phyloP scores from a whole-genome alignment of 345 rosid genomes.

The Cochlearia excelsa region DNA sequence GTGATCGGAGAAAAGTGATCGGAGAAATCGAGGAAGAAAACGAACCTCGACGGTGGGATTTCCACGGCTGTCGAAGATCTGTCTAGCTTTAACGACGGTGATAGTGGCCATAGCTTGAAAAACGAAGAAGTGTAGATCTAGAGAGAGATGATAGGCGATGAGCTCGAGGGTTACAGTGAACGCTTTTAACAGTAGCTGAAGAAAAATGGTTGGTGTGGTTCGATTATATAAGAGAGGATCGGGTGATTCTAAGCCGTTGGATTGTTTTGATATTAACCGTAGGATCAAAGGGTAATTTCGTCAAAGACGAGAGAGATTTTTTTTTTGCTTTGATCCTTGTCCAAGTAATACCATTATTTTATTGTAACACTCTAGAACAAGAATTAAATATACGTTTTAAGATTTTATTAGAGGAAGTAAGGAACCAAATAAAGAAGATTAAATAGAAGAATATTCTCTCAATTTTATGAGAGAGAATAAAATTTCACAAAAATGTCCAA shows the following conservation, averaged over 20 bases:
- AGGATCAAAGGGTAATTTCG: constrained; percentile 17
- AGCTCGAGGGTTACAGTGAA: constrained; percentile 31
- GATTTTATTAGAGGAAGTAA: neutral
- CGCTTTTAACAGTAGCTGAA: neutral
- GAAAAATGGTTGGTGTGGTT: constrained; percentile 12
- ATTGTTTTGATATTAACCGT: constrained; percentile 25
- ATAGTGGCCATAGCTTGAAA: constrained; percentile 52
- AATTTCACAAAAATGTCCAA: too few species aligned
- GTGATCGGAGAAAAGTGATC: constrained; percentile 1
- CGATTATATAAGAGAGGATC: constrained; percentile 19
- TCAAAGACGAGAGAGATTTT: neutral
- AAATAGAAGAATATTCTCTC: too few species aligned
- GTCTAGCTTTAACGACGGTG: constrained; percentile 65
- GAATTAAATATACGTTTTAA: constrained; percentile 5
- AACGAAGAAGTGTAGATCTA: constrained; percentile 16
- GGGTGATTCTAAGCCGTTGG: constrained; percentile 12
- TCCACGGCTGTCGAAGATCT: constrained; percentile 97
- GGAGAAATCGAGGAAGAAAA: constrained; percentile 5
- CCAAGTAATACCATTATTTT: constrained; percentile 27
- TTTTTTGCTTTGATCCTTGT: constrained; percentile 24
- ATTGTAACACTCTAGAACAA: neutral
- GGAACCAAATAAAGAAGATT: too few species aligned
- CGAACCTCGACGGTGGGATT: constrained; percentile 93
- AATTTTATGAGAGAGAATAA: too few species aligned
- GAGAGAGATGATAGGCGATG: constrained; percentile 25